A percentile compares a stretch with the other conserved stretches of the same genome.
These are phyloP conservation scores for Colletotrichum viniferum DNA, from an alignment of 2,329 filamentous ascomycete species.

Conservation along the genomic window DNA sequence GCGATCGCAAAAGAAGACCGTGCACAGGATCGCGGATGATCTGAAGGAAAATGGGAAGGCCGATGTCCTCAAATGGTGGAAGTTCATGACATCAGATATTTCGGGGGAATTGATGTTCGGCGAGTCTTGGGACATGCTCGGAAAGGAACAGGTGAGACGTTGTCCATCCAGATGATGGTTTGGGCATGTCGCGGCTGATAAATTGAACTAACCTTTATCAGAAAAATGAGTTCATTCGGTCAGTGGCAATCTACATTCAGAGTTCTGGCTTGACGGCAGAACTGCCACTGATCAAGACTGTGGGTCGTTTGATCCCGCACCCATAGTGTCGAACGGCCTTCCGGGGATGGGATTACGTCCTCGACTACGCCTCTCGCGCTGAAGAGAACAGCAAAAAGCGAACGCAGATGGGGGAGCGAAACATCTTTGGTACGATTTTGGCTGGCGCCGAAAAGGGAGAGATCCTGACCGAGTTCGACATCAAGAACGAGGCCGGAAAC, in stretches of 20 bases:
- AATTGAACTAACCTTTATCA: background rate
- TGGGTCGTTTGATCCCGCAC: background rate
- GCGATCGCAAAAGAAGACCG: constrained; percentile 23
- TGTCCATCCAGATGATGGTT: rapidly evolving
- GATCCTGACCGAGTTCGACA: background rate
- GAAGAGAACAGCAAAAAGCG: background rate
- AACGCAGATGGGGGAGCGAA: background rate
- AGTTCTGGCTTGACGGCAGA: background rate
- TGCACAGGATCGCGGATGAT: constrained; percentile 49
- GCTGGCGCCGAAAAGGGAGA: constrained; percentile 9
- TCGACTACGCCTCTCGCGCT: background rate
- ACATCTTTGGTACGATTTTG: background rate
- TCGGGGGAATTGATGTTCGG: constrained; percentile 60
- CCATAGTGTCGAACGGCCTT: background rate
- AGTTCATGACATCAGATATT: constrained; percentile 58
- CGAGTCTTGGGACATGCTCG: constrained; percentile 56
- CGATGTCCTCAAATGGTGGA: constrained; percentile 58
- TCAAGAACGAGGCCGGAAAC: background rate
- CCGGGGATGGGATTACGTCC: constrained; percentile 3
- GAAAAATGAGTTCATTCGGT: background rate
- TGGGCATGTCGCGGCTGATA: background rate
- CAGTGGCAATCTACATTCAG: background rate
- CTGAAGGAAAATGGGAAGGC: constrained; percentile 34
- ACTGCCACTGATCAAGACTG: background rate
- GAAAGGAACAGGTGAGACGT: constrained; percentile 47